Evolutionary conservation across 2,329 filamentous ascomycete genomes (phyloP).

Genomic region (Berkeleyomyces rouxiae): DNA sequence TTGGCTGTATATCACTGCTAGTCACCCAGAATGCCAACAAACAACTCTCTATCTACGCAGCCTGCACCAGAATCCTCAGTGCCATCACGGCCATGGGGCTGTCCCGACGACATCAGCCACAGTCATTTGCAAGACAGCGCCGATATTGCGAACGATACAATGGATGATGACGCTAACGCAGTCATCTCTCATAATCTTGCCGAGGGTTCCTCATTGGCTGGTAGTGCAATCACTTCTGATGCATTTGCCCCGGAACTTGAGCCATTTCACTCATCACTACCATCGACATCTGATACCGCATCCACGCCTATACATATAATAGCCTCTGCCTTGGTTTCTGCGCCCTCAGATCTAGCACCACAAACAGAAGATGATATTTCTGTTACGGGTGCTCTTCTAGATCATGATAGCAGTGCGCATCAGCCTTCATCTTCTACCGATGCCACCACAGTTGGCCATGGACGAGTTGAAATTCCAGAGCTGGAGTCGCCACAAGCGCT

Average conservation of each 20-base stretch:
- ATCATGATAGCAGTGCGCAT: no score
- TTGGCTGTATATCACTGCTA: background rate
- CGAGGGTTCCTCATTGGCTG: background rate
- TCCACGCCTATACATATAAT: no score
- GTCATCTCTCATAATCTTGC: background rate
- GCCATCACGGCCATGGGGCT: background rate
- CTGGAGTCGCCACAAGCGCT: background rate
- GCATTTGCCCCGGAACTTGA: no score
- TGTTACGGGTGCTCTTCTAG: no score
- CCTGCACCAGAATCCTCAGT: background rate
- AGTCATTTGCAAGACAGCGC: background rate
- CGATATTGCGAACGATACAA: background rate
- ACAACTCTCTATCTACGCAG: constrained; percentile 4
- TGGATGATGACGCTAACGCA: background rate
- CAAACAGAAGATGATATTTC: no score
- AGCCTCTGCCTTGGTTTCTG: no score
- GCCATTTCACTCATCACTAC: no score
- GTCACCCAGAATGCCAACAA: constrained; percentile 1
- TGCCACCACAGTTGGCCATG: no score
- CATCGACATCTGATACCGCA: no score
- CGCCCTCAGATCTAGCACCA: no score
- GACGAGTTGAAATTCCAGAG: background rate
- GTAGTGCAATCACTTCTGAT: no score
- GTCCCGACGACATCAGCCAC: constrained; percentile 5
- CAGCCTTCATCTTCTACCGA: no score